Conservation (phyloP, 2,329 filamentous ascomycete genomes). For the Helotiales sp. region DNA sequence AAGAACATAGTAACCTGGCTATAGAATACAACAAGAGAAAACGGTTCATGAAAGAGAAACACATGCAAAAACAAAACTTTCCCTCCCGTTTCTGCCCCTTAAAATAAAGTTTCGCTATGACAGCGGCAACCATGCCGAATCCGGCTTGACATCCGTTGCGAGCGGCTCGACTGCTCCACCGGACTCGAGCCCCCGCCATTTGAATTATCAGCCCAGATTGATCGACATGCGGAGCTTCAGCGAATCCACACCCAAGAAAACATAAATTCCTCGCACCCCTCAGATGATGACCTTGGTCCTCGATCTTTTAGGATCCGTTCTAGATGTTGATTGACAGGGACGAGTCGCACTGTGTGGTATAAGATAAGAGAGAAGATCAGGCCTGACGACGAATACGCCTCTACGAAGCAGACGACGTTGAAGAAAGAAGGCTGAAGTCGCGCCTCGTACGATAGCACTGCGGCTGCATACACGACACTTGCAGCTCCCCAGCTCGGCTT, state of each 20-base stretch:
- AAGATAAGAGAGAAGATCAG: not conserved
- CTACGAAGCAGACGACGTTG: not conserved
- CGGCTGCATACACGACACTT: not conserved
- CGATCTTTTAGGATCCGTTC: not conserved
- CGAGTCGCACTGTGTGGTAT: not conserved
- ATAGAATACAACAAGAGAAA: not conserved
- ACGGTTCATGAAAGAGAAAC: not conserved
- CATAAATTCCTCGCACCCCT: not conserved
- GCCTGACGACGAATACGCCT: not conserved
- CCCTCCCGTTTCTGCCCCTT: not conserved
- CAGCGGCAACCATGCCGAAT: not conserved
- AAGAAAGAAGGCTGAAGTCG: not conserved
- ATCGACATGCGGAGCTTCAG: constrained; percentile 3
- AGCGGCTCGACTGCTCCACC: not conserved
- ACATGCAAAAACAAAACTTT: not conserved
- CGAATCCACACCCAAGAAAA: not conserved
- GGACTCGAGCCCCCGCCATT: not conserved
- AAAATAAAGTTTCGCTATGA: not conserved
- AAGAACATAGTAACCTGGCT: too few relatives aligned
- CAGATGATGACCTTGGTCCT: too few relatives aligned
- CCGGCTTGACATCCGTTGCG: not conserved
- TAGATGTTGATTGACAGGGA: not conserved
- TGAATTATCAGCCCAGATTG: not conserved
- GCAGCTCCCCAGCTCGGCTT: constrained; percentile 1
- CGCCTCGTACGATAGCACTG: not conserved